These are phyloP conservation scores for Pseudogymnoascus sp. DNA, from an alignment of 2,329 filamentous ascomycete genomes.

Conservation along the genomic window DNA sequence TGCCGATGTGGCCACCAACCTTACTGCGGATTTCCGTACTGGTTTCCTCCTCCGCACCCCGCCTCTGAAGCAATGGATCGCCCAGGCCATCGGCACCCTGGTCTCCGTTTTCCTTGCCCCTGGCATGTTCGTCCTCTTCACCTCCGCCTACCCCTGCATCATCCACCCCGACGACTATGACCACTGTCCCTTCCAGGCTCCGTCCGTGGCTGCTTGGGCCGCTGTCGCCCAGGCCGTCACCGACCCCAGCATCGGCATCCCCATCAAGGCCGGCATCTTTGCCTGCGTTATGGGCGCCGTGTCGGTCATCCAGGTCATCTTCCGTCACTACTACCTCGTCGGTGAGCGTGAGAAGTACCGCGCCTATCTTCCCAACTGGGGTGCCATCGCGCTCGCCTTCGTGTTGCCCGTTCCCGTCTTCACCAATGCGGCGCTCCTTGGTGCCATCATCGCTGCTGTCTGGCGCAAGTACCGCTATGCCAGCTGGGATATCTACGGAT, in stretches of 20 bases:
- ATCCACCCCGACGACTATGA: constrained; percentile 41
- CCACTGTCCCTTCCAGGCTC: constrained; percentile 53
- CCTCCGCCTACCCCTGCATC: constrained; percentile 63
- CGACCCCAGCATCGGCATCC: constrained; percentile 49
- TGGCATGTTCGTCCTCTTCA: constrained; percentile 62
- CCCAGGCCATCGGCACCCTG: constrained; percentile 56
- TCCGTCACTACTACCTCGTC: constrained; percentile 49
- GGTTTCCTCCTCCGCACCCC: constrained; percentile 62
- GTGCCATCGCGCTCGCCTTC: constrained; percentile 54
- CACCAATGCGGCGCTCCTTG: constrained; percentile 53
- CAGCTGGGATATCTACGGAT: constrained; percentile 53
- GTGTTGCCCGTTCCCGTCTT: constrained; percentile 52
- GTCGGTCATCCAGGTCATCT: constrained; percentile 45
- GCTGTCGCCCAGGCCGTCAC: constrained; percentile 60
- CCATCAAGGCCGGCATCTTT: constrained; percentile 50
- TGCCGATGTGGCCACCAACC: constrained; percentile 47
- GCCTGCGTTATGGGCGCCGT: constrained; percentile 49
- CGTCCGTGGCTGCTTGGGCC: constrained; percentile 60
- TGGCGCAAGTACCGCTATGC: constrained; percentile 50
- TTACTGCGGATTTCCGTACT: constrained; percentile 60
- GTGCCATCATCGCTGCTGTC: constrained; percentile 44
- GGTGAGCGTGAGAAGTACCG: constrained; percentile 49
- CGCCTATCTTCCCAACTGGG: constrained; percentile 56
- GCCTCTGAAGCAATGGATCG: constrained; percentile 60
- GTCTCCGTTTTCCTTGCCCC: constrained; percentile 62